Base-by-base conservation (phyloP, 768 basidiomycete genomes). In the Solioccasus polychromus region DNA sequence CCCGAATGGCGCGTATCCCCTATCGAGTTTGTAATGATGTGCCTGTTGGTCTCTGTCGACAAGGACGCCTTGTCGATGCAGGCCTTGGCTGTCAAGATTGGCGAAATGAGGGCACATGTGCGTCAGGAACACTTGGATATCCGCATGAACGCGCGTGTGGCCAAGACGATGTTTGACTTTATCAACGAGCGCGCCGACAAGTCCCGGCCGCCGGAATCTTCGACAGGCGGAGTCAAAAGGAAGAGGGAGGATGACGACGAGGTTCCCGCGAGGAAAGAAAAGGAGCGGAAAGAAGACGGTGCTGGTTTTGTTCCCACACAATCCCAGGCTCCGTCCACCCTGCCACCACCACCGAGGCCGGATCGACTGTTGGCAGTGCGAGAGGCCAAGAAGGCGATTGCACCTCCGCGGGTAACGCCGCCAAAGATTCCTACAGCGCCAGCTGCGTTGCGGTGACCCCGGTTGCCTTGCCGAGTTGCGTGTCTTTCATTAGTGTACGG, bases 21-120 rank as follows among this genome's bases (percentile, higher is more conserved):
- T 0, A 68, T 87, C 31, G 88, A 90, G 60, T 79, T 90, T 50
- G 71, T 85, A 37, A 66, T 75, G 51, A 74, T 78, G 38, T 70
- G 69, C 18, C 54, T 85, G 4, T 61, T 88, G 18, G 74, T 88
- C 14, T 71, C 73, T 11, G 60, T 71, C n/a, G 68, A 75, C 43
- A 79, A 72, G 62, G 63, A 69, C 12, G 58, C 41, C 10, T 52
- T 77, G 45, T 58, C 67, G 3, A 31, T 68, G 49, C 50, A 49
- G 0, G 71, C 74, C 58, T 54, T 87, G 31, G 69, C 75, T 1
- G 51, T 57, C 17, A 74, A 71, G 0, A 71, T 85, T 5, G 59
- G 59, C 8, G 63, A 62, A 14, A 78, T 91, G 79, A 70, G 88
- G 24, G 53, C 51, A 5, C 61, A 74, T 18, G 77, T 87, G n/a